Evolutionary conservation across 2,329 filamentous ascomycete species (phyloP).

Genomic region (Colletotrichum australisinense): DNA sequence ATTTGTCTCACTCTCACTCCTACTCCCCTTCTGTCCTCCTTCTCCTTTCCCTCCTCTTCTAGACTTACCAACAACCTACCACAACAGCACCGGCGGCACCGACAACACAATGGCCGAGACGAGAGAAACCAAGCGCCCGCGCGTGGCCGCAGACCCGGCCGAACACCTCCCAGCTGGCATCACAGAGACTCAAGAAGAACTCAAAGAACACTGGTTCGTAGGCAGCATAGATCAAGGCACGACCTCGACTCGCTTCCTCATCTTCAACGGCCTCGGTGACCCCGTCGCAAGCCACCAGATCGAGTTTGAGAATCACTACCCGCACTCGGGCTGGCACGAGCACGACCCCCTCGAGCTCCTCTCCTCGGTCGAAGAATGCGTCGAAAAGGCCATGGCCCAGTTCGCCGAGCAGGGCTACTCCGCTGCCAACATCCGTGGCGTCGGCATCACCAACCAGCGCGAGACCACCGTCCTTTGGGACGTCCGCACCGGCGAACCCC

Average conservation of each 20-base stretch:
- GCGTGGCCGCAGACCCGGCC: constrained; percentile 23
- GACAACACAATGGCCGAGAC: constrained; percentile 27
- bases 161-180: constrained; percentile 46
- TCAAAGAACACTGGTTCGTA: constrained; percentile 71
- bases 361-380: constrained; percentile 80
- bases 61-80: neutral
- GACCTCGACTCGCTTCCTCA: constrained; percentile 88
- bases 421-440: constrained; percentile 75
- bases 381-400: constrained; percentile 78
- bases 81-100: neutral
- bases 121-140: constrained; percentile 27
- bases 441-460: constrained; percentile 92
- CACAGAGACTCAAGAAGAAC: constrained; percentile 45
- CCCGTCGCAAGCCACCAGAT: constrained; percentile 87
- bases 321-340: constrained; percentile 92
- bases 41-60: neutral
- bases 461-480: constrained; percentile 93
- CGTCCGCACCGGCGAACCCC: constrained; percentile 79
- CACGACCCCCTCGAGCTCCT: constrained; percentile 85
- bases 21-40: no score
- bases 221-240: constrained; percentile 93
- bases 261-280: constrained; percentile 84
- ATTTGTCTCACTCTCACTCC: neutral
- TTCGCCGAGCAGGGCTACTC: constrained; percentile 79
- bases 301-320: constrained; percentile 87